phyloP scores from a whole-genome alignment of 331 rosid genomes.

The Ulmus americana region DNA sequence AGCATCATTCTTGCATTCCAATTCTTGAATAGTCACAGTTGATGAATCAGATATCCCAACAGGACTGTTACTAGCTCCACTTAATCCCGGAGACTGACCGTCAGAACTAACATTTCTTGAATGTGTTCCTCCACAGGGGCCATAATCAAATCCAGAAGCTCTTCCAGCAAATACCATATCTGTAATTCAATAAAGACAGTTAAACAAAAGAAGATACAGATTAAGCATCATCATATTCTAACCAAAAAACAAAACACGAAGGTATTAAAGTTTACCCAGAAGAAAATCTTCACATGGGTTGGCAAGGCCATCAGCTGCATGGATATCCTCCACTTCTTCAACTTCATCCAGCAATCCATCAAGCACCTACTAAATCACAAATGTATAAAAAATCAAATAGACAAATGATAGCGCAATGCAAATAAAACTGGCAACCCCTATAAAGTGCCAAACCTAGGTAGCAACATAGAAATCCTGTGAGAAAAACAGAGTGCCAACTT shows the following conservation, averaged over 20 bases:
- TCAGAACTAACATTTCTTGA: constrained; percentile 54
- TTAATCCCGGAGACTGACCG: constrained; percentile 69
- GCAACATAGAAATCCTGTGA: background rate
- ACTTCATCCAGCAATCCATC: constrained; percentile 81
- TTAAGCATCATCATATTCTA: constrained; percentile 15
- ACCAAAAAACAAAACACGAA: background rate
- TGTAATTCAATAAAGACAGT: constrained; percentile 22
- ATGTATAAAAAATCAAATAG: constrained; percentile 27
- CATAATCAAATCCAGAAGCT: constrained; percentile 35
- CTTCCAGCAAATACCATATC: constrained; percentile 62
- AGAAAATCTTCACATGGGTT: constrained; percentile 66
- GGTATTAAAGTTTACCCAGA: constrained; percentile 42
- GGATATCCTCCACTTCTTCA: constrained; percentile 58
- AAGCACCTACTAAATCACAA: constrained; percentile 57
- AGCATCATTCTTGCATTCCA: constrained; percentile 47
- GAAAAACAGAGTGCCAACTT: constrained; percentile 14
- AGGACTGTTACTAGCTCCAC: constrained; percentile 63
- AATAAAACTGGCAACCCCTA: background rate
- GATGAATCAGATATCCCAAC: constrained; percentile 61
- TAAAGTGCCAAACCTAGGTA: background rate
- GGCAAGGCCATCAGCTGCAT: constrained; percentile 52
- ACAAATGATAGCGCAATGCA: background rate
- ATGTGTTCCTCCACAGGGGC: constrained; percentile 41
- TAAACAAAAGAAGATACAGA: constrained; percentile 9
- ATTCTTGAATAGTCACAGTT: constrained; percentile 44